Conservation (phyloP, 176 grass and related monocot genomes). For the Cenchrus fungigraminus region DNA sequence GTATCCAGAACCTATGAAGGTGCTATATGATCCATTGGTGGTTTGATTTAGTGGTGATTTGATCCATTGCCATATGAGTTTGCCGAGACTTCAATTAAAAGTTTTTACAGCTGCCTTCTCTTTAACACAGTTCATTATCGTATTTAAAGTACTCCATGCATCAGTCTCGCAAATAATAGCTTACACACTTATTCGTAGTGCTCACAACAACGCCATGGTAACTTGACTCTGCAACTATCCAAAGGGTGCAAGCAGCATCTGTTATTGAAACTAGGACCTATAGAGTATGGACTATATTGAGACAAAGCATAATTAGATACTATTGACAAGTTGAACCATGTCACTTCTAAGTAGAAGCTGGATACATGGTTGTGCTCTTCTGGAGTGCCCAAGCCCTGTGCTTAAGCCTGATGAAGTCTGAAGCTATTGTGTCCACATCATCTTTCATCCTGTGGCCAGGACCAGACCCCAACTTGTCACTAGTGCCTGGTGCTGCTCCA, state of each 20-base stretch:
- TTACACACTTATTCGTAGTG: constrained; percentile 35
- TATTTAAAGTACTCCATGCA: constrained; percentile 34
- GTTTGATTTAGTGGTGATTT: not conserved
- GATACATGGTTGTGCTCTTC: constrained; percentile 72
- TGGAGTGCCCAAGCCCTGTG: constrained; percentile 60
- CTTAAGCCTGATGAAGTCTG: constrained; percentile 67
- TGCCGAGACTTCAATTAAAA: not conserved
- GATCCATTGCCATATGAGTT: not conserved
- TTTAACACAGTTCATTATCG: not conserved
- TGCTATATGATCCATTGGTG: not conserved
- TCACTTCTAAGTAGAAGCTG: constrained; percentile 35
- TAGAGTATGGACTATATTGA: constrained; percentile 4
- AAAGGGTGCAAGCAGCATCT: constrained; percentile 26
- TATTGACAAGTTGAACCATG: constrained; percentile 7
- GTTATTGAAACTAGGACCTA: constrained; percentile 47
- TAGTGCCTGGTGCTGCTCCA: constrained; percentile 20
- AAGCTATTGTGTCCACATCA: constrained; percentile 60
- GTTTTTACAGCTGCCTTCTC: not conserved
- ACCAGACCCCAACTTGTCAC: constrained; percentile 9
- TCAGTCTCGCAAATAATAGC: constrained; percentile 15
- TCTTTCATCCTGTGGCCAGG: constrained; percentile 28
- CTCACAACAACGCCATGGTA: constrained; percentile 16
- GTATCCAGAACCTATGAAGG: constrained; percentile 1
- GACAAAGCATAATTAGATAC: constrained; percentile 29
- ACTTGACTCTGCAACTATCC: constrained; percentile 14